These are phyloP conservation scores for Combretum micranthum DNA, from an alignment of 345 rosid genomes.

Conservation along the genomic window DNA sequence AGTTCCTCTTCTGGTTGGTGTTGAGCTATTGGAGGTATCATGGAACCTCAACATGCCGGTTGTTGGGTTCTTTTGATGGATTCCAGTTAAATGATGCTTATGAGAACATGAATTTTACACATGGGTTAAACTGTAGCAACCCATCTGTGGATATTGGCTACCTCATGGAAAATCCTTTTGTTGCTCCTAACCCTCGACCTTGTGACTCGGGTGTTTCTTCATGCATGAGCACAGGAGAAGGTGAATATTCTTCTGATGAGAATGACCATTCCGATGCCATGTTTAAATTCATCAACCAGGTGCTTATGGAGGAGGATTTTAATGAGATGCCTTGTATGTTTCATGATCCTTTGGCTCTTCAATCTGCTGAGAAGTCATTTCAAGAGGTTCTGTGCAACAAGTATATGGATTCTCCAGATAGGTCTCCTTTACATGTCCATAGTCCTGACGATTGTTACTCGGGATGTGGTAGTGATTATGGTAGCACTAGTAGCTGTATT, in stretches of 20 bases:
- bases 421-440: constrained; percentile 14
- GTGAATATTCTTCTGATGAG: constrained; percentile 34
- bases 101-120: constrained; percentile 2
- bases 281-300: constrained; percentile 46
- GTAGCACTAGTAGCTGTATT: constrained; percentile 16
- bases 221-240: constrained; percentile 21
- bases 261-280: constrained; percentile 36
- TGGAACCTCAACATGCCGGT: too few relatives aligned
- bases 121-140: constrained; percentile 31
- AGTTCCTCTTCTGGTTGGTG: too few relatives aligned
- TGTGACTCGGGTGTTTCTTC: constrained; percentile 14
- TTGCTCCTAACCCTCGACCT: constrained; percentile 17
- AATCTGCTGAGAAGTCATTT: constrained; percentile 52
- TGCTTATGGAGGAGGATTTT: constrained; percentile 62
- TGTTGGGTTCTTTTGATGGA: too few relatives aligned
- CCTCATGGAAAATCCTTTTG: constrained; percentile 12
- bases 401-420: constrained; percentile 11
- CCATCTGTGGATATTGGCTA: constrained; percentile 22
- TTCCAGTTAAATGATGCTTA: too few relatives aligned
- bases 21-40: too few relatives aligned
- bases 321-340: constrained; percentile 47
- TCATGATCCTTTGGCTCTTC: constrained; percentile 43
- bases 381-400: constrained; percentile 36
- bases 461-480: constrained; percentile 17
- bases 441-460: constrained; percentile 23